A percentile compares a stretch with the other conserved stretches of the same genome.
Evolutionary conservation across 192 early-diverging fungal species (phyloP).

Genomic region (Haplosporangium gracile): DNA sequence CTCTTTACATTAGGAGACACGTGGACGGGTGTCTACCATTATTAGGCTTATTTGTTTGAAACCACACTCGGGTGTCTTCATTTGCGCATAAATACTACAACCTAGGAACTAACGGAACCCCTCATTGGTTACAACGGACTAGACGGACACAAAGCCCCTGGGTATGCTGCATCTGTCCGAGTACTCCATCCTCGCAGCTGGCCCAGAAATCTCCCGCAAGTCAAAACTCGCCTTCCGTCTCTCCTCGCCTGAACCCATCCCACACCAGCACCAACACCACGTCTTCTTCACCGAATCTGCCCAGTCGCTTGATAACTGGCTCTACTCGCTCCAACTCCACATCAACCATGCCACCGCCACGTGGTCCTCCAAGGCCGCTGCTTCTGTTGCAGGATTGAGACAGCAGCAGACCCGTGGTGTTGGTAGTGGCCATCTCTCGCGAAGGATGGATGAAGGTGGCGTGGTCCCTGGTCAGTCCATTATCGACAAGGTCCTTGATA

Average conservation of each 20-base stretch:
- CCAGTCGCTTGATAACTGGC: constrained; percentile 45
- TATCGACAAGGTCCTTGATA: constrained; percentile 47
- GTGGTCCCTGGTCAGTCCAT: constrained; percentile 26
- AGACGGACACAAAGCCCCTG: constrained; percentile 47
- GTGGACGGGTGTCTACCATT: not conserved
- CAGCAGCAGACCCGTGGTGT: not conserved
- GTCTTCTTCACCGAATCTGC: constrained; percentile 29
- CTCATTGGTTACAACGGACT: not conserved
- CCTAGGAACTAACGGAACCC: not conserved
- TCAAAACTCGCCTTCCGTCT: constrained; percentile 46
- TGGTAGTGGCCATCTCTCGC: not conserved
- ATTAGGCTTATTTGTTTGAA: not conserved
- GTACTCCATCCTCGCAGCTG: constrained; percentile 41
- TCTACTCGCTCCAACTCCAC: constrained; percentile 31
- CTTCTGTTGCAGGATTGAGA: constrained; percentile 5
- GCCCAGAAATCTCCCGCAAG: constrained; percentile 47
- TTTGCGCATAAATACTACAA: not conserved
- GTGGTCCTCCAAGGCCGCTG: not conserved
- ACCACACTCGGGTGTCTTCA: not conserved
- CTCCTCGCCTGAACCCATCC: constrained; percentile 28
- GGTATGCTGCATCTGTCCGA: constrained; percentile 41
- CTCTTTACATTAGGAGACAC: not conserved
- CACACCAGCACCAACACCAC: constrained; percentile 45
- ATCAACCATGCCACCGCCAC: constrained; percentile 31
- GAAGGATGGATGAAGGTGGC: too few relatives aligned